Conservation (phyloP, 495 filamentous ascomycete species). For the Aspergillus saccharolyticus region DNA sequence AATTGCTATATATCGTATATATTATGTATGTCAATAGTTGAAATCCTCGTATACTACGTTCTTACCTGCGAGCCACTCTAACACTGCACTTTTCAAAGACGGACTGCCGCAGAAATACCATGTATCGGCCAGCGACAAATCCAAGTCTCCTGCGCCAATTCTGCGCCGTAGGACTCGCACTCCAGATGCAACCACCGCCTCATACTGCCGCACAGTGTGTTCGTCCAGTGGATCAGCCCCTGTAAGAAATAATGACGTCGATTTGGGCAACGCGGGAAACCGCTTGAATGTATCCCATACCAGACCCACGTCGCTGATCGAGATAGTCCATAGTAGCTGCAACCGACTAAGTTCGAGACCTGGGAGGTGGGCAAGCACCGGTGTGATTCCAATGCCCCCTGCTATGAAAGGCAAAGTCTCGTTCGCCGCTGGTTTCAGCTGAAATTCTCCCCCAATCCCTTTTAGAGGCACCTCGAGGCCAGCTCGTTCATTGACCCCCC, state of each 20-base stretch:
- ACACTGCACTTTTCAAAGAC: slow-evolving; percentile 48
- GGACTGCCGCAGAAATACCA: slow-evolving; percentile 67
- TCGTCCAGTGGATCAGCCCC: slow-evolving; percentile 27
- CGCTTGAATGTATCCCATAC: slow-evolving; percentile 54
- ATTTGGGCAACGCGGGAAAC: slow-evolving; percentile 45
- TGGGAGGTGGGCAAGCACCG: slow-evolving; percentile 59
- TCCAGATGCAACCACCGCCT: slow-evolving; percentile 32
- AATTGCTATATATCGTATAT: too few species aligned
- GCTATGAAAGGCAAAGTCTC: slow-evolving; percentile 52
- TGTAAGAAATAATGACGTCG: slow-evolving; percentile 59
- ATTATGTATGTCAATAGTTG: slow-evolving; percentile 46
- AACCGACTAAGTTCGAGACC: slow-evolving; percentile 42
- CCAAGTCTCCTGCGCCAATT: slow-evolving; percentile 51
- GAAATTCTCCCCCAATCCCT: slow-evolving; percentile 69
- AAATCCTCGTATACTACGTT: slow-evolving; percentile 67
- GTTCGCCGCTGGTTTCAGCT: slow-evolving; percentile 34
- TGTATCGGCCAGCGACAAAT: slow-evolving; percentile 37
- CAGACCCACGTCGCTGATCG: slow-evolving; percentile 54
- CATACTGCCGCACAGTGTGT: slow-evolving; percentile 13
- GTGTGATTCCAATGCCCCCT: slow-evolving; percentile 78
- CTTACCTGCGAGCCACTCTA: slow-evolving; percentile 60
- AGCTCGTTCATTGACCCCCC: slow-evolving; percentile 45
- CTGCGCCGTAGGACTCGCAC: slow-evolving; percentile 45
- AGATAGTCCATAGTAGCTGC: slow-evolving; percentile 62
- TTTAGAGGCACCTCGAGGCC: slow-evolving; percentile 60